Conservation (phyloP, 148 eudicot genomes). For the Rhododendron vialii region DNA sequence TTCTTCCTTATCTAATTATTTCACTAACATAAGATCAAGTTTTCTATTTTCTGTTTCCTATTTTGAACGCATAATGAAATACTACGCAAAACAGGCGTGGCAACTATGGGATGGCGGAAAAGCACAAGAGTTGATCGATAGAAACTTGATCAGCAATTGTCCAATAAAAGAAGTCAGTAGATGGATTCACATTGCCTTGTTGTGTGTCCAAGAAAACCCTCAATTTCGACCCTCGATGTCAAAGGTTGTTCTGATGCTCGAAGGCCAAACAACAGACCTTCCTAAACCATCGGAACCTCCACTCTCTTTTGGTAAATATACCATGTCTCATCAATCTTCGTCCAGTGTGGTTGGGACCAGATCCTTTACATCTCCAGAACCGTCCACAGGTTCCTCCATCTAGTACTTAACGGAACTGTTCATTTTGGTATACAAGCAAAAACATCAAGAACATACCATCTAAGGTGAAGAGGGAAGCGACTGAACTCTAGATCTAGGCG, state of each 20-base stretch:
- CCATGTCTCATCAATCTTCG: neutral
- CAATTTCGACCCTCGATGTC: constrained; percentile 39
- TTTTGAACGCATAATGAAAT: neutral
- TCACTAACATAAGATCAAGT: neutral
- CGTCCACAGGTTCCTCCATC: neutral
- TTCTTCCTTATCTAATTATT: neutral
- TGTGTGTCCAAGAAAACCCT: constrained; percentile 35
- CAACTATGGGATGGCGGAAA: constrained; percentile 18
- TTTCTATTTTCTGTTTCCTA: neutral
- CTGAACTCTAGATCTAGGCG: neutral
- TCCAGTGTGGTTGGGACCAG: neutral
- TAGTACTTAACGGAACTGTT: neutral
- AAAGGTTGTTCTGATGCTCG: constrained; percentile 31
- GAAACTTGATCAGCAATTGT: constrained; percentile 10
- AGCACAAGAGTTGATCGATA: constrained; percentile 22
- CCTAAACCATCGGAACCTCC: neutral
- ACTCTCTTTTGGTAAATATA: neutral
- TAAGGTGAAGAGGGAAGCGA: neutral
- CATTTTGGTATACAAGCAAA: neutral
- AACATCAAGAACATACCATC: neutral
- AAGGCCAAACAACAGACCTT: neutral
- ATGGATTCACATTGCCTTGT: constrained; percentile 36
- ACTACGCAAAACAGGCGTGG: constrained; percentile 23
- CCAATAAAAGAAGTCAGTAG: constrained; percentile 26
- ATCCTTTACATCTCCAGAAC: neutral